Evolutionary conservation across 2,329 filamentous ascomycete species (phyloP).

Genomic region (Aspergillus sp.): DNA sequence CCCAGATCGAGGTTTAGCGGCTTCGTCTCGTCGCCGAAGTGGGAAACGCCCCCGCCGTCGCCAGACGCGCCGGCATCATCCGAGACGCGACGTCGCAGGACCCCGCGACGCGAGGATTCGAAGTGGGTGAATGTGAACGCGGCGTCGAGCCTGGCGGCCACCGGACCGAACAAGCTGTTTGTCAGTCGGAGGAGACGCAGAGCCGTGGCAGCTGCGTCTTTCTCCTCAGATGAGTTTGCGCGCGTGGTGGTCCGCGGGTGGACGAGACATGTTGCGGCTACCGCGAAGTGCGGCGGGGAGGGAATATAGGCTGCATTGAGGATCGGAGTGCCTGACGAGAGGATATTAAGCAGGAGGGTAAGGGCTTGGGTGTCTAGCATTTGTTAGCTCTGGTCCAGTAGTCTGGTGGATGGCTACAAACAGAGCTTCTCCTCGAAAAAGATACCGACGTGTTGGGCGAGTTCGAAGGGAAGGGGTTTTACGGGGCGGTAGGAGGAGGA

Average conservation of each 20-base stretch:
- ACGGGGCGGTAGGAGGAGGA: conserved; percentile 43
- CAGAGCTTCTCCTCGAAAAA: conserved; percentile 68
- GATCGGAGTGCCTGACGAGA: conserved; percentile 25
- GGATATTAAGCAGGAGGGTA: conserved; percentile 47
- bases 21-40: conserved; percentile 45
- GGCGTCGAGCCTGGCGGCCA: conserved; percentile 58
- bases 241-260: conserved; percentile 73
- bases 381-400: conserved; percentile 4
- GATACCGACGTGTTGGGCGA: conserved; percentile 58
- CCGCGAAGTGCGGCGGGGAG: conserved; percentile 60
- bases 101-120: conserved; percentile 22
- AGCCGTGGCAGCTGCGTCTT: conserved; percentile 56
- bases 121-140: conserved; percentile 60
- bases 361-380: conserved; percentile 48
- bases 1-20: conserved; percentile 52
- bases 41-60: too few species aligned
- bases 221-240: conserved; percentile 50
- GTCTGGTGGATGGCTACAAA: conserved; percentile 27
- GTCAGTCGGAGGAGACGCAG: conserved; percentile 62
- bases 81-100: conserved; percentile 13
- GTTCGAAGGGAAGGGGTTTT: conserved; percentile 50
- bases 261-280: conserved; percentile 72
- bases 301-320: conserved; percentile 52
- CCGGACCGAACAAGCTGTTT: conserved; percentile 55
- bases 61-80: conserved; percentile 10